Percentiles rank a stretch among this genome's conserved stretches.
Evolutionary conservation across 2,329 filamentous ascomycete genomes (phyloP).

Genomic region (Verruconis gallopava): DNA sequence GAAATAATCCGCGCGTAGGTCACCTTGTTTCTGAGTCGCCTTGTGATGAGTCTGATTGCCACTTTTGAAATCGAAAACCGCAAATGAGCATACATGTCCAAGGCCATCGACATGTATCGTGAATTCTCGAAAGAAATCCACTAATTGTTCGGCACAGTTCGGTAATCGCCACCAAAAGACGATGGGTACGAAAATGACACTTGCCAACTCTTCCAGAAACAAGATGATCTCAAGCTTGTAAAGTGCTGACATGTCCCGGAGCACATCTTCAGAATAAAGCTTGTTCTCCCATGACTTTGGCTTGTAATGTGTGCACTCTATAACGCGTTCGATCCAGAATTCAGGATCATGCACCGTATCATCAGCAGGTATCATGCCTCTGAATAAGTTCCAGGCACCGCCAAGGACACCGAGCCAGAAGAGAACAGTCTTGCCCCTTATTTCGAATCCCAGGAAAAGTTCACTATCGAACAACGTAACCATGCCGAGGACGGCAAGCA

Average conservation of each 20-base stretch:
- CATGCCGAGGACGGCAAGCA: slow-evolving; percentile 73
- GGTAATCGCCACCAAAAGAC: slow-evolving; percentile 78
- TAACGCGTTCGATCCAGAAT: slow-evolving; percentile 75
- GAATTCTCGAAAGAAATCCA: slow-evolving; percentile 97
- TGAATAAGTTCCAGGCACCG: slow-evolving; percentile 68
- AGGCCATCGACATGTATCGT: slow-evolving; percentile 94
- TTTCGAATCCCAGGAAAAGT: slow-evolving; percentile 80
- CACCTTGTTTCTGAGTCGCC: slow-evolving; percentile 17
- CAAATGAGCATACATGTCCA: slow-evolving; percentile 93
- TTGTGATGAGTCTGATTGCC: slow-evolving; percentile 40
- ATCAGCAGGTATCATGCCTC: slow-evolving; percentile 66
- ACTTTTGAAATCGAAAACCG: slow-evolving; percentile 93
- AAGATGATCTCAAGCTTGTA: slow-evolving; percentile 90
- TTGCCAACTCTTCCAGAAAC: slow-evolving; percentile 82
- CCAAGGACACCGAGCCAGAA: slow-evolving; percentile 82
- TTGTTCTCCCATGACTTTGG: slow-evolving; percentile 79
- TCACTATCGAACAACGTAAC: slow-evolving; percentile 84
- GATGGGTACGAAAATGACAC: slow-evolving; percentile 83
- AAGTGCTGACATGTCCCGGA: slow-evolving; percentile 74
- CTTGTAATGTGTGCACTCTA: slow-evolving; percentile 84
- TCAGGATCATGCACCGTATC: slow-evolving; percentile 88
- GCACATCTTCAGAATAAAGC: slow-evolving; percentile 89
- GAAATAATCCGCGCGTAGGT: slow-evolving; percentile 79
- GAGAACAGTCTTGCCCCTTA: slow-evolving; percentile 74
- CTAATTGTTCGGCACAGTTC: slow-evolving; percentile 77